Evolutionary conservation across 441 rosid species (phyloP), one percentile per base, ranked within the genome.

Genomic region (Adansonia grandidieri): DNA sequence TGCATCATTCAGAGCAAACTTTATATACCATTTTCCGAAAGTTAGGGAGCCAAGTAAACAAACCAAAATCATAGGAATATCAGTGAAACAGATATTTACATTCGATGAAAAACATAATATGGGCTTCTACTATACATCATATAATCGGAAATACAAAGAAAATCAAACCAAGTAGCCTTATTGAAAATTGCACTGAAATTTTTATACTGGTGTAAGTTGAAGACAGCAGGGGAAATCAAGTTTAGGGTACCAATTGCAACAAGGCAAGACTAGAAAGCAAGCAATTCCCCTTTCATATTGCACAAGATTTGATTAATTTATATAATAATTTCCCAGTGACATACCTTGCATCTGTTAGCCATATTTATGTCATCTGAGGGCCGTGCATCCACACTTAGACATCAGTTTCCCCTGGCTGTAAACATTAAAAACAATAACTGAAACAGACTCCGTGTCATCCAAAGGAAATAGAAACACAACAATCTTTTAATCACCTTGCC

Each of bases 281-380:
- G 32, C 28, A 67, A 67, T 67, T 17, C n/a, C 15, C 37, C 15
- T 67, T 67, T n/a, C 28, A 67, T 42, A 67, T 67, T 9, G 53
- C 50, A 44, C 13, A 42, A 42, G 20, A 45, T 19, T 45, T 67
- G 28, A 37, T 37, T 37, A 0, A 15, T 19, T 67, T 17, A 9
- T 67, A 1, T 8, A 45, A 44, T 3, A 61, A n/a, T 45, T n/a
- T 44, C 54, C 53, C 19, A 28, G 50, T 40, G 42, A 65, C 50
- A 56, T 79, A 93, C 98, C 98, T 92, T 85, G 84, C 97, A 92
- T 88, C 91, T 84, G 74, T 79, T 84, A 72, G 98, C 98, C 72
- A 95, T 75, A 70, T 91, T 91, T 81, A 95, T 91, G 79, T 96
- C 98, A 86, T 92, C 98, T 44, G 98, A 93, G 13, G 98, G 95